Conservation (phyloP, 2,329 filamentous ascomycete species). For the Pseudogymnoascus sp. region DNA sequence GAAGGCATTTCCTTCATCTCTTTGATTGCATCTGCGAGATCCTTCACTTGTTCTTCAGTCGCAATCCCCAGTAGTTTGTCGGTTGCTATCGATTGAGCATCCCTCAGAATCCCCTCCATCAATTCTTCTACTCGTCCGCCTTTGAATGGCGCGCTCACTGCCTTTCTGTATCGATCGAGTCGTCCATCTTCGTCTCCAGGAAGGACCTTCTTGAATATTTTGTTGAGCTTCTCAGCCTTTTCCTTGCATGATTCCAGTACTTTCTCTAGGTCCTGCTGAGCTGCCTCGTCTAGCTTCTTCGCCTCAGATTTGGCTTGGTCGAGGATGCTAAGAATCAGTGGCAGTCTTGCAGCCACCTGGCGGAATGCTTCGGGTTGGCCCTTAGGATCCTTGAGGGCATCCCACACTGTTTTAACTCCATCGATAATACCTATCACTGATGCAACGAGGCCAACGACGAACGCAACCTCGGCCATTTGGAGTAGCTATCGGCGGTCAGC, state of each 20-base stretch:
- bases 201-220: slow-evolving; percentile 19
- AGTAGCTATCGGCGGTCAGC: slow-evolving; percentile 10
- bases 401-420: slow-evolving; percentile 17
- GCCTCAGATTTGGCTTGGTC: slow-evolving; percentile 13
- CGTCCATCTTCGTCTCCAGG: slow-evolving; percentile 19
- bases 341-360: slow-evolving; percentile 19
- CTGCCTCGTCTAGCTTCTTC: slow-evolving; percentile 10
- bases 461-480: slow-evolving; percentile 16
- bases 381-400: slow-evolving; percentile 19
- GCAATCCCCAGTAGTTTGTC: slow-evolving; percentile 15
- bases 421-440: slow-evolving; percentile 19
- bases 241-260: slow-evolving; percentile 17
- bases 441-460: slow-evolving; percentile 18
- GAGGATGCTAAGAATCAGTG: slow-evolving; percentile 17
- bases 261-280: slow-evolving; percentile 12
- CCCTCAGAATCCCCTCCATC: slow-evolving; percentile 21
- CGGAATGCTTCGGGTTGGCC: slow-evolving; percentile 21
- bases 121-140: slow-evolving; percentile 18
- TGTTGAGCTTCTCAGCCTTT: slow-evolving; percentile 19
- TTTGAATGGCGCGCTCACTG: slow-evolving; percentile 12
- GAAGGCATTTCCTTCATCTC: slow-evolving; percentile 16
- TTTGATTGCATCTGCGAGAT: slow-evolving; percentile 14
- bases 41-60: slow-evolving; percentile 14
- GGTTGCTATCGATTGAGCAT: slow-evolving; percentile 18
- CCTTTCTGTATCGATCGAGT: slow-evolving; percentile 20